A percentile compares a stretch with the other conserved stretches of the same genome.
Evolutionary conservation across 164 flowering plant genomes (phyloP).

Genomic region (Macadamia integrifolia): DNA sequence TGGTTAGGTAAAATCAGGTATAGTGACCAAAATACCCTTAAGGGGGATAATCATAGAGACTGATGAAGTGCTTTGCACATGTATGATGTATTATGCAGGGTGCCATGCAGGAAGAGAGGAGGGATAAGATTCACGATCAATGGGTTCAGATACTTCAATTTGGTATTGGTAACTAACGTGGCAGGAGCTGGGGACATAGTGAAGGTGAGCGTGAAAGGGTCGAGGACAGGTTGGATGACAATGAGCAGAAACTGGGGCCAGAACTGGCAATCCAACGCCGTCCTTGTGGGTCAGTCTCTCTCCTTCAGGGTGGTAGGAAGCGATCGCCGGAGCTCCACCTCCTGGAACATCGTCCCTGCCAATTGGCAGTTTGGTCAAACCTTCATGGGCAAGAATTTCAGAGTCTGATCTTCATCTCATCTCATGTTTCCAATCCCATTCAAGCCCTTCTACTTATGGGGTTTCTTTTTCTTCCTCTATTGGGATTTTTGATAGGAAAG

Average conservation of each 20-base stretch:
- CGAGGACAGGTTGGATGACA: slow-evolving; percentile 60
- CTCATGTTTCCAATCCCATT: too few relatives aligned
- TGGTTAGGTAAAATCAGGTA: too few relatives aligned
- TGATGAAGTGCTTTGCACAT: too few relatives aligned
- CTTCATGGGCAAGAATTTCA: slow-evolving; percentile 65
- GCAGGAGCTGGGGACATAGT: slow-evolving; percentile 77
- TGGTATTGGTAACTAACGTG: slow-evolving; percentile 64
- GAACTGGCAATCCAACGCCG: slow-evolving; percentile 66
- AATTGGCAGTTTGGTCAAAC: slow-evolving; percentile 83
- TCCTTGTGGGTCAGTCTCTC: slow-evolving; percentile 61
- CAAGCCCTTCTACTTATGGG: not conserved
- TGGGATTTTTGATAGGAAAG: not conserved
- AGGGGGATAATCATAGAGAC: too few relatives aligned
- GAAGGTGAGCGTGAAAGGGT: slow-evolving; percentile 52
- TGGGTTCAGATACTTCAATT: slow-evolving; percentile 68
- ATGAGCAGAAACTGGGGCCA: slow-evolving; percentile 85
- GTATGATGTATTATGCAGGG: slow-evolving; percentile 24
- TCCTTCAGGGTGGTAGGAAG: slow-evolving; percentile 70
- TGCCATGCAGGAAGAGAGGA: slow-evolving; percentile 66
- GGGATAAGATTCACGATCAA: slow-evolving; percentile 75
- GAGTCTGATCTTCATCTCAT: slow-evolving; percentile 29
- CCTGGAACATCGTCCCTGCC: slow-evolving; percentile 61
- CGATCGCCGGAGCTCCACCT: slow-evolving; percentile 60
- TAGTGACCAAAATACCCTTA: too few relatives aligned
- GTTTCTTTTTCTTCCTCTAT: not conserved